phyloP scores from a whole-genome alignment of 1,284 basidiomycete species.

The Heterobasidion parviporum region DNA sequence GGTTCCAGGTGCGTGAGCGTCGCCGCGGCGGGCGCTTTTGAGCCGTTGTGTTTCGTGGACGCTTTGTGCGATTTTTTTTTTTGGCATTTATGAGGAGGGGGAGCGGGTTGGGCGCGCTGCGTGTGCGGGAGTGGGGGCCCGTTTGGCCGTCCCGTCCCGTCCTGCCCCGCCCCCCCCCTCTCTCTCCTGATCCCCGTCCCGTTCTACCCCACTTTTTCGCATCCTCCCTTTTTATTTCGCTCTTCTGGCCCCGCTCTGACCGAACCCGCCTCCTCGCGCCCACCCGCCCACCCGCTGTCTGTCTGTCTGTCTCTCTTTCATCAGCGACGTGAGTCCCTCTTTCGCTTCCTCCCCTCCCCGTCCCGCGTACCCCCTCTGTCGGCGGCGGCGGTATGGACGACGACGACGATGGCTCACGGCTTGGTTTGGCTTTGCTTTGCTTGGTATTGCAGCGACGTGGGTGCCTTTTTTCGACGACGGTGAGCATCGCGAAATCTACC shows the following conservation, averaged over 20 bases:
- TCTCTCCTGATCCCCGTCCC: too few relatives aligned
- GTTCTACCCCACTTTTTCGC: too few relatives aligned
- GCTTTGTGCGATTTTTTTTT: background rate
- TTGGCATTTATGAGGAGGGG: background rate
- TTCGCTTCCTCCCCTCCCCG: background rate
- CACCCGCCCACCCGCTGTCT: background rate
- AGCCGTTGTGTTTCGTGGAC: slow-evolving; percentile 14
- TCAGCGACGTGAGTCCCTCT: slow-evolving; percentile 24
- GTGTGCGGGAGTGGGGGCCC: background rate
- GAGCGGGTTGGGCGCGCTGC: too few relatives aligned
- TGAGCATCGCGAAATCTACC: slow-evolving; percentile 20
- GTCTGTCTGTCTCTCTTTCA: background rate
- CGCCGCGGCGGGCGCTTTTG: background rate
- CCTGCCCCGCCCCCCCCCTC: too few relatives aligned
- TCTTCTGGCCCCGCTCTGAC: too few relatives aligned
- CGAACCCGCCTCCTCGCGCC: too few relatives aligned
- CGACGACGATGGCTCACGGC: slow-evolving; percentile 6
- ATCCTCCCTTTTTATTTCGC: too few relatives aligned
- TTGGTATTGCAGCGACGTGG: slow-evolving; percentile 43
- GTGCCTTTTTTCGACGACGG: slow-evolving; percentile 72
- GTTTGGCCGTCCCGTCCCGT: too few relatives aligned
- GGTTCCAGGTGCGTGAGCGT: slow-evolving; percentile 51
- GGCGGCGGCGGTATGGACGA: background rate
- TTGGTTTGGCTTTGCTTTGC: background rate
- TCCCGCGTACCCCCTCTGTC: background rate